phyloP scores from a whole-genome alignment of 805 yeast species.

The Metschnikowia corniflorae region DNA sequence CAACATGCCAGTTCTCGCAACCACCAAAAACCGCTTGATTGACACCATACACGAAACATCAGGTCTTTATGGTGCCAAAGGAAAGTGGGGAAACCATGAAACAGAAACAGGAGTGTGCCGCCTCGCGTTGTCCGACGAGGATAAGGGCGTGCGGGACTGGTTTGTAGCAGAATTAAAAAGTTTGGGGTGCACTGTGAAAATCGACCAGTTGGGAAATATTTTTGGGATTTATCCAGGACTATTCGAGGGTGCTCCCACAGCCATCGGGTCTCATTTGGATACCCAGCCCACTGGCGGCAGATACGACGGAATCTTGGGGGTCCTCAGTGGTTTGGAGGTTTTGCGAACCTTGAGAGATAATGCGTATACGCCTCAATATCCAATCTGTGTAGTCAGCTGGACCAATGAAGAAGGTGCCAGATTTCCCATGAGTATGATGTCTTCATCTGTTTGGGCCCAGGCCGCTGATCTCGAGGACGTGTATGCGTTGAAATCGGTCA shows the following conservation, averaged over 20 bases:
- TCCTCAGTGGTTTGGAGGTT: slow-evolving; percentile 63
- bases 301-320: slow-evolving; percentile 72
- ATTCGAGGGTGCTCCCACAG: slow-evolving; percentile 48
- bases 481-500: slow-evolving; percentile 50
- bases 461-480: slow-evolving; percentile 44
- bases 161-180: slow-evolving; percentile 47
- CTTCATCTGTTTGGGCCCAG: slow-evolving; percentile 67
- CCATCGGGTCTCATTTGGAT: slow-evolving; percentile 70
- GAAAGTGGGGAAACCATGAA: slow-evolving; percentile 52
- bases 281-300: slow-evolving; percentile 80
- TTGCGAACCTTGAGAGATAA: slow-evolving; percentile 61
- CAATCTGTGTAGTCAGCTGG: slow-evolving; percentile 66
- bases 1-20: too few relatives aligned
- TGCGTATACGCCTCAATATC: slow-evolving; percentile 56
- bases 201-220: slow-evolving; percentile 67
- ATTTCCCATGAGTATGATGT: slow-evolving; percentile 65
- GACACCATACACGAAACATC: slow-evolving; percentile 63
- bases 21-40: slow-evolving; percentile 34
- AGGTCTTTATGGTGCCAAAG: slow-evolving; percentile 54
- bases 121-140: slow-evolving; percentile 58
- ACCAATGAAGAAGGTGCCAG: slow-evolving; percentile 79
- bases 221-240: slow-evolving; percentile 63
- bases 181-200: slow-evolving; percentile 54
- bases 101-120: slow-evolving; percentile 70
- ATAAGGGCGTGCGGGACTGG: slow-evolving; percentile 66